Base-by-base conservation (phyloP, 768 basidiomycete species). In the Auriscalpium microsporum region DNA sequence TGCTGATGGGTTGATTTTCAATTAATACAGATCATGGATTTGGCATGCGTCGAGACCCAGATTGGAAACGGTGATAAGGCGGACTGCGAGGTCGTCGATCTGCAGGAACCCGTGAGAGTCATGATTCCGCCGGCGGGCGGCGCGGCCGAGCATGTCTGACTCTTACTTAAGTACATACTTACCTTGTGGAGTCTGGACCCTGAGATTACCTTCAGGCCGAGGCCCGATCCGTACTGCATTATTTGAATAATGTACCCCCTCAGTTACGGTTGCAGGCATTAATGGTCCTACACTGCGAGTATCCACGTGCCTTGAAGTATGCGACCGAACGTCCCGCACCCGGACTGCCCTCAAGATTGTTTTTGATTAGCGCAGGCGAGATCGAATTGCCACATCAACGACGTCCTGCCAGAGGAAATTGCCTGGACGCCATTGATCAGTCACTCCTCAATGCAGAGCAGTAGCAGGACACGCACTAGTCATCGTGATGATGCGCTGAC, bases 31-130 rank as follows among this genome's bases (percentile, higher is more conserved):
- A 67, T 74, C 10, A 78, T 92, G 71, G 90, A 92, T 63, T 79
- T 93, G 60, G 77, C 90, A 9, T 98, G 95, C 64, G 81, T 98
- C 9, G 95, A 97, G 70, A 90, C 93, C 21, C 94, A 98, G 69
- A 84, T 95, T 52, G 93, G 92, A 7, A 79, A 89, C 55, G 87
- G 87, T 1, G 79, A 82, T 50, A 65, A 65, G 55, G 74, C 80
- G 19, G 96, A 99, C 69, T 98, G 95, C 67, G 93, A 99, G 70
- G 80, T 97, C 54, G 63, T 92, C 16, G 77, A 86, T 21, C 64
- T 79, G 52, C 64, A 73, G 76, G 57, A 67, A 67, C 45, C 66
- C 54, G 67, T 65, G 56, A 62, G 79, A 62, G 71, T 70, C 53
- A 57, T 78, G 44, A 61, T 64, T 36, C 8, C 19, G 38, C 49